Evolutionary conservation across 176 grass and related monocot genomes (phyloP), one percentile per base, ranked within the genome.

Genomic region (Carex myosuroides): DNA sequence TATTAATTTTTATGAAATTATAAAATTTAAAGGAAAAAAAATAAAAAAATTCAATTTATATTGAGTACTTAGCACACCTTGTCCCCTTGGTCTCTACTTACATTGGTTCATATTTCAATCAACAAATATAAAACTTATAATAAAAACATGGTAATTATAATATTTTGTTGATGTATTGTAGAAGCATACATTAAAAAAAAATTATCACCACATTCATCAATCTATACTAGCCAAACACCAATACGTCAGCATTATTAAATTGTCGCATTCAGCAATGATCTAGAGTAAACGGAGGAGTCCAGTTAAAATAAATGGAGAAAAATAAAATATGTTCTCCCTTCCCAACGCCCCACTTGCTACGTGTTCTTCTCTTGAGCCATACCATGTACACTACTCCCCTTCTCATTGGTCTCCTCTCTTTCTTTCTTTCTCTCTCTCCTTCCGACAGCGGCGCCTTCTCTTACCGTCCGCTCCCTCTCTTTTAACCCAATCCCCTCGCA

Each of bases 381-480:
- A 21, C 80, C 11, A 29, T 48, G 14, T 83, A 64, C 80, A 83
- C 80, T 65, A 41, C 80, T 83, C 61, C 41, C 0, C 20, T 65
- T n/a, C 39, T 9, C 80, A 83, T 83, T 83, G 80, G 80, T 11
- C 29, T 10, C 30, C 17, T 52, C 21, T n/a, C 79, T 53, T 14
- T 81, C 56, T 61, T 39, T 46, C 59, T 81, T 17, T 63, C 35
- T 16, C 79, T 81, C 79, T 81, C 79, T 64, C 60, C 12, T 64
- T 82, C 80, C 42, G 57, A 81, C 37, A 83, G 62, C 62, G 80
- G 80, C 80, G 80, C 39, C 80, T 68, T 83, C 80, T 32, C 61
- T 83, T 22, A 13, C 59, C 50, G 0, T 16, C 10, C 13, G 6
- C 22, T 41, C 50, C 10, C 76, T 62, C 3, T 30, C 17, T 39